Evolutionary conservation across 176 grass and related monocot genomes (phyloP), one percentile per base, ranked within the genome.

Genomic region (Zizania latifolia): DNA sequence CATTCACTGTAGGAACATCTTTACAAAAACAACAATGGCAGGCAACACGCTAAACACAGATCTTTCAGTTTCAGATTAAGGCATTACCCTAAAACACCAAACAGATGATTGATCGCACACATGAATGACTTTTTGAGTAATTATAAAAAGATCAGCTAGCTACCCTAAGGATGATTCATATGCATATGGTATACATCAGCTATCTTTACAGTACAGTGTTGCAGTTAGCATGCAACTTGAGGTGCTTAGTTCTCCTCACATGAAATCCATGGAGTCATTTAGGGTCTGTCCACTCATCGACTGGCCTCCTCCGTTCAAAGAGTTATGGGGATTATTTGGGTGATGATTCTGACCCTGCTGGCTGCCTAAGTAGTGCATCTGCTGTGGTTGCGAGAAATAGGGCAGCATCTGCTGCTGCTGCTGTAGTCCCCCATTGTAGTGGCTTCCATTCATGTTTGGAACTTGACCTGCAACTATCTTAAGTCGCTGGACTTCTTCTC

Each of bases 181-280:
- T 76, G 34, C 82, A 48, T 76, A 86, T 23, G 70, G 44, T 84
- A 75, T 74, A 70, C 86, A 88, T 88, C 75, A 84, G 69, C 65
- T 88, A 79, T 67, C 41, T 84, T 83, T 84, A 84, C 81, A 84
- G 43, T 80, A 78, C 81, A 66, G 39, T 46, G 35, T 75, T 63
- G 55, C 38, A 48, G 69, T 79, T 67, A 56, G 62, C 62, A 54
- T 38, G 26, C 1, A 55, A 27, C 75, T 16, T 3, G n/a, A 36
- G 45, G 58, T 14, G 40, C 31, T 53, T 2, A 1, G 8, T 14
- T 22, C 33, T 48, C 40, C 82, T 99, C 87, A 94, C 92, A 99
- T 88, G 84, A 86, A 99, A 81, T 99, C 92, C 92, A 99, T 99
- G 34, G 91, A 82, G 77, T 99, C 89, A 43, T 50, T 87, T 46